Evolutionary conservation across 169 alveolate genomes (phyloP).

Genomic region (Eimeria zaria): DNA sequence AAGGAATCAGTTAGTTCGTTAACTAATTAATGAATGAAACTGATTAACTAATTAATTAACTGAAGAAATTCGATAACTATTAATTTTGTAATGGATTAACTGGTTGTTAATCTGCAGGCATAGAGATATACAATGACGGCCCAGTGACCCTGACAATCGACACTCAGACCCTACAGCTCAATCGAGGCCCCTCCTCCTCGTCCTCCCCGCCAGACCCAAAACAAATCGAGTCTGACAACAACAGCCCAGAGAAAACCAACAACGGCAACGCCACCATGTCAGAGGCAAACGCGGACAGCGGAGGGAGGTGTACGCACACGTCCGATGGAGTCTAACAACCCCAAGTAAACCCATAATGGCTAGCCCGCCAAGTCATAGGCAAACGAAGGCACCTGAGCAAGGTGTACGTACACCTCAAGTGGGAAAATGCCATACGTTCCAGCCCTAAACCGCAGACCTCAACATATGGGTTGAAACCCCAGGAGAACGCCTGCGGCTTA

Average conservation of each 20-base stretch:
- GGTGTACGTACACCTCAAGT: conserved; percentile 16
- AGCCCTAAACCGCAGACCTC: not conserved
- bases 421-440: not conserved
- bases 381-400: conserved; percentile 1
- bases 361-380: not conserved
- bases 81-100: too few species aligned
- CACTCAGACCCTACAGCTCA: conserved; percentile 29
- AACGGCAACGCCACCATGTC: too few species aligned
- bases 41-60: too few species aligned
- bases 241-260: not conserved
- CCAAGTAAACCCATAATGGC: not conserved
- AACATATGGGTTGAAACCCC: too few species aligned
- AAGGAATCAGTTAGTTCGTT: too few species aligned
- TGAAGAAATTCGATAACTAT: too few species aligned
- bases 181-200: conserved; percentile 7
- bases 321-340: not conserved
- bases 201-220: not conserved
- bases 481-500: not conserved
- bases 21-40: too few species aligned
- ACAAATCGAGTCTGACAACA: not conserved
- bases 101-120: not conserved
- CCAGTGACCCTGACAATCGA: conserved; percentile 44
- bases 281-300: too few species aligned
- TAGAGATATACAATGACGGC: conserved; percentile 41
- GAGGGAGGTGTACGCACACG: too few species aligned